Conservation (phyloP, 495 filamentous ascomycete species). For the Margaritispora aquatica region DNA sequence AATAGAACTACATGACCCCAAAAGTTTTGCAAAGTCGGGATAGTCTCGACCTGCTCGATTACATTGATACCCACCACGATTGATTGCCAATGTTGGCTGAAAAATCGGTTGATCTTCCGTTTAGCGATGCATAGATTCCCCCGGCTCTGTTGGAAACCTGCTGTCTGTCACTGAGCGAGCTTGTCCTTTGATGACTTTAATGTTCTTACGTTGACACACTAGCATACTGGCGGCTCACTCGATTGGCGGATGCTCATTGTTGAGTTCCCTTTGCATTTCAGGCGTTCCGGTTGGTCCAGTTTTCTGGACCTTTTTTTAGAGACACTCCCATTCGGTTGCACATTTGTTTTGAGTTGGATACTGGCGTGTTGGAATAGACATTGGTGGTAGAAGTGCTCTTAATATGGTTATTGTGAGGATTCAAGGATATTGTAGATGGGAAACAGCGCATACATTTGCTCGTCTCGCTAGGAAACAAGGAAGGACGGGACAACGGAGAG, state of each 20-base stretch:
- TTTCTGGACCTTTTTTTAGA: neutral
- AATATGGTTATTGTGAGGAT: no score
- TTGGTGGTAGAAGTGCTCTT: neutral
- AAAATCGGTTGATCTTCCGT: neutral
- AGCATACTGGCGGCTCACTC: neutral
- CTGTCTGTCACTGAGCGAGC: neutral
- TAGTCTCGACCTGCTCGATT: neutral
- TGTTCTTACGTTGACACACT: constrained; percentile 2
- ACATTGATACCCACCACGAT: neutral
- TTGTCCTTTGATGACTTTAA: constrained; percentile 2
- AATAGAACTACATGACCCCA: neutral
- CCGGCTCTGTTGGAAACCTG: constrained; percentile 1
- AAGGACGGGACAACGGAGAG: no score
- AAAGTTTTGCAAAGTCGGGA: constrained; percentile 10
- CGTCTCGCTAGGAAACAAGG: no score
- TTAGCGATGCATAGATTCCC: constrained; percentile 23
- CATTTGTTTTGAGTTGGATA: neutral
- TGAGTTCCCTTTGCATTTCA: constrained; percentile 13
- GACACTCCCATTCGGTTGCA: constrained; percentile 7
- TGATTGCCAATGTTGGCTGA: neutral
- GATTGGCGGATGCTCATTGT: constrained; percentile 5
- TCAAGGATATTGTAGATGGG: no score
- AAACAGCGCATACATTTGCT: no score
- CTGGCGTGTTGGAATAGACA: neutral
- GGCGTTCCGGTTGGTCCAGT: constrained; percentile 18